phyloP scores from a whole-genome alignment of 805 yeast species.

The Hanseniaspora vineae region DNA sequence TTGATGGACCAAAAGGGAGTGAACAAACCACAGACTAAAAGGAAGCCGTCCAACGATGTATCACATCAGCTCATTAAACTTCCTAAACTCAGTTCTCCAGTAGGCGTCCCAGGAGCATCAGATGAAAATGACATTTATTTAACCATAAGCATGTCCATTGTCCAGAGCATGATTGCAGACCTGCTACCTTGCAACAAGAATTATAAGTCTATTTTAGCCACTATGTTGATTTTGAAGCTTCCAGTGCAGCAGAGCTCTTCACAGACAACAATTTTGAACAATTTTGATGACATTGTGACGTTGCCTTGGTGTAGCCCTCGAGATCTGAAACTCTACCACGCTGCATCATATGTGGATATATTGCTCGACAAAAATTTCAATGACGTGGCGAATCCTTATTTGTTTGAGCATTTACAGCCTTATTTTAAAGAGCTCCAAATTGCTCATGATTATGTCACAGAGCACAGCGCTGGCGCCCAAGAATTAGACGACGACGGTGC shows the following conservation, averaged over 20 bases:
- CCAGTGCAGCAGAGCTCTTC: slow-evolving; percentile 8
- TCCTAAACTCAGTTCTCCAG: too few relatives aligned
- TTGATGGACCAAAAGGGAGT: too few relatives aligned
- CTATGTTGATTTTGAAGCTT: slow-evolving; percentile 14
- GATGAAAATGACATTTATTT: slow-evolving; percentile 8
- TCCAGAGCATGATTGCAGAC: slow-evolving; percentile 21
- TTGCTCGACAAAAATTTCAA: slow-evolving; percentile 21
- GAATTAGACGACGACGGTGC: background rate
- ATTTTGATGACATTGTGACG: slow-evolving; percentile 14
- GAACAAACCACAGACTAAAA: too few relatives aligned
- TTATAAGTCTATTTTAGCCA: slow-evolving; percentile 15
- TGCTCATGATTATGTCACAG: background rate
- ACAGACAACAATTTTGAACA: background rate
- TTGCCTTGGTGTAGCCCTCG: slow-evolving; percentile 12
- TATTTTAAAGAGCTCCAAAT: background rate
- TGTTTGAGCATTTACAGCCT: background rate
- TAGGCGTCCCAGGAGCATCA: background rate
- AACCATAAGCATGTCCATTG: slow-evolving; percentile 15
- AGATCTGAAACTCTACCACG: slow-evolving; percentile 40
- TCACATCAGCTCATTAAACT: too few relatives aligned
- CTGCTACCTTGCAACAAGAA: slow-evolving; percentile 21
- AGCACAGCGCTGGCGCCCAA: background rate
- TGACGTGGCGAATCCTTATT: background rate
- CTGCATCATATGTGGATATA: slow-evolving; percentile 26
- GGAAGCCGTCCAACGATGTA: too few relatives aligned